phyloP scores from a whole-genome alignment of 345 rosid genomes.

The Ceriops tagal region DNA sequence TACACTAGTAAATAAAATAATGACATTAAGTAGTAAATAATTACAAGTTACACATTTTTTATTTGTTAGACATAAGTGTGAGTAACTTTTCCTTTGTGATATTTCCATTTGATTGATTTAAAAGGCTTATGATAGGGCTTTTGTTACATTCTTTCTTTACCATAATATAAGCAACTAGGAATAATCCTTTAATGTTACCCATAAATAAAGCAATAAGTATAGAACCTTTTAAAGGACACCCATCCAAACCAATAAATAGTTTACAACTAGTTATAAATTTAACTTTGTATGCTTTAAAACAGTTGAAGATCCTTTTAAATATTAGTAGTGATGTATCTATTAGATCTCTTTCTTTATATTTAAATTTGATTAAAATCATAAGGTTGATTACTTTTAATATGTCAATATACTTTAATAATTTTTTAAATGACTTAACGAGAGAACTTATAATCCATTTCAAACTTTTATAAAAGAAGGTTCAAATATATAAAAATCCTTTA shows the following conservation, averaged over 20 bases:
- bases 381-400: too few relatives aligned
- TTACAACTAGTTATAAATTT: neutral
- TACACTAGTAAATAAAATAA: too few relatives aligned
- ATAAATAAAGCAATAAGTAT: neutral
- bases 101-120: neutral
- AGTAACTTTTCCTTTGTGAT: neutral
- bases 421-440: too few relatives aligned
- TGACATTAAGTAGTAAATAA: too few relatives aligned
- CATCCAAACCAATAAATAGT: conserved; percentile 3
- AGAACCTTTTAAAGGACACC: neutral
- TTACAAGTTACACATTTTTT: too few relatives aligned
- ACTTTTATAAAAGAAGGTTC: too few relatives aligned
- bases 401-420: too few relatives aligned
- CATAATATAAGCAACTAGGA: neutral
- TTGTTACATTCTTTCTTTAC: neutral
- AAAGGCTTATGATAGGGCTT: neutral
- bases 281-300: neutral
- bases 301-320: neutral
- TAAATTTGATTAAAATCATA: too few relatives aligned
- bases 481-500: too few relatives aligned
- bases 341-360: too few relatives aligned
- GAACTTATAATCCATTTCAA: too few relatives aligned
- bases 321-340: too few relatives aligned
- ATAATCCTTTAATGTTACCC: neutral
- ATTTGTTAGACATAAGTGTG: neutral